phyloP scores from a whole-genome alignment of 2,329 filamentous ascomycete genomes.

The Talaromyces sp. region DNA sequence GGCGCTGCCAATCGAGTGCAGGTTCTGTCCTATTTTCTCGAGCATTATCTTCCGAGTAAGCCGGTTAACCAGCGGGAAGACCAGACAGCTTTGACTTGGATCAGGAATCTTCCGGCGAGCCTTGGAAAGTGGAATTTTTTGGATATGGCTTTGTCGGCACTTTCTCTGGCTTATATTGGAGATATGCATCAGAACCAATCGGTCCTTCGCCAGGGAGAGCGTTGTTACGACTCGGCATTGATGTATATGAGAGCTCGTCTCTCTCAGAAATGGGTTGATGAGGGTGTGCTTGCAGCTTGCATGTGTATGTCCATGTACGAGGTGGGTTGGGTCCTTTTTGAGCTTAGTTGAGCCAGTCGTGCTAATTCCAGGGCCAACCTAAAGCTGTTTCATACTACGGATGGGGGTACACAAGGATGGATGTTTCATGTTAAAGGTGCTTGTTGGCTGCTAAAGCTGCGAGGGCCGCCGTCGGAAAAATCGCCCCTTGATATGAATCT shows the following conservation, averaged over 20 bases:
- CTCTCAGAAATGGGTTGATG: conserved; percentile 6
- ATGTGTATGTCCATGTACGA: conserved; percentile 12
- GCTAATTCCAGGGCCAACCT: neutral
- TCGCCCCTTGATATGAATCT: conserved; percentile 13
- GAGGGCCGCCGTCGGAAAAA: conserved; percentile 5
- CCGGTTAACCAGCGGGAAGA: neutral
- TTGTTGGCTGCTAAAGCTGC: conserved; percentile 7
- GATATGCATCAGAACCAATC: conserved; percentile 4
- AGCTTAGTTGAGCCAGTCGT: too few relatives aligned
- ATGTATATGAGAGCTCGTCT: conserved; percentile 6
- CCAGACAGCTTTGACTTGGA: conserved; percentile 10
- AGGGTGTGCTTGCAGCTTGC: conserved; percentile 8
- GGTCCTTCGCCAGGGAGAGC: conserved; percentile 4
- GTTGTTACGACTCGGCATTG: conserved; percentile 5
- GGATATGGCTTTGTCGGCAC: conserved; percentile 8
- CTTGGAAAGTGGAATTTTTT: conserved; percentile 8
- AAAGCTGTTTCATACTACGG: conserved; percentile 9
- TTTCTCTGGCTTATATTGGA: conserved; percentile 10
- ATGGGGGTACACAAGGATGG: conserved; percentile 8
- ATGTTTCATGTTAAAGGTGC: conserved; percentile 12
- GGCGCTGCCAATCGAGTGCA: conserved; percentile 1
- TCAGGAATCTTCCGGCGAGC: conserved; percentile 1
- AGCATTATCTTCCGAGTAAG: conserved; percentile 7
- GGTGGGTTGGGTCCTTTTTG: neutral
- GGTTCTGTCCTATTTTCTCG: conserved; percentile 8